Base-by-base conservation (phyloP, 345 rosid genomes). In the Passiflora organensis region DNA sequence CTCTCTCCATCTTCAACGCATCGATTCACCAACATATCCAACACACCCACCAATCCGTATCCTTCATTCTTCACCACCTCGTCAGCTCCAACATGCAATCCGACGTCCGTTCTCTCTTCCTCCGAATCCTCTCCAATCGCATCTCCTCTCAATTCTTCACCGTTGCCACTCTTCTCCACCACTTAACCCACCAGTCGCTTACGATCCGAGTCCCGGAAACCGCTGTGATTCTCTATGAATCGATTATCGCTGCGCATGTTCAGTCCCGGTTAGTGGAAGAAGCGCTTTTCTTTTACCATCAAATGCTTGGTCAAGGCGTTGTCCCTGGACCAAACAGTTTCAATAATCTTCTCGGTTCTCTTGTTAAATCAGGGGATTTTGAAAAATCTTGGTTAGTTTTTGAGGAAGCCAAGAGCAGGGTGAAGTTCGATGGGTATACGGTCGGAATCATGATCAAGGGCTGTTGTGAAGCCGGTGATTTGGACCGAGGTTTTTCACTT, bases 361-460 rank as follows among this genome's bases (percentile, higher is more conserved):
- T 85, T 45, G 23, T 76, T 43, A 63, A 67, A 21, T 78, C 78
- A 4, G 41, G 51, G 32, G 60, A 55, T 34, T 80, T 84, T 50
- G 70, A 74, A 37, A 60, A 71, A 52, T 72, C 77, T 16, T 80
- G 76, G 79, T 41, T 54, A 11, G 41, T 81, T 69, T 87, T 81
- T 58, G 58, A 52, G 18, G 62, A 72, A 49, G 63, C 36, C 9
- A 77, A 66, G 45, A 67, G 32, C 2, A 67, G 24, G 63, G 78
- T 78, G 36, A 24, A 50, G 14, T 48, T 74, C 32, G 96, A 90
- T 67, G 71, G 56, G 23, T 79, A 82, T 48, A 90, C 85, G 60
- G 83, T 75, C 48, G 87, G 91, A 64, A 85, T 90, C 14, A 69
- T 78, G 73, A 80, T 78, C 12, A 90, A 90, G 71, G 83, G 87